Base-by-base conservation (phyloP, 2,329 filamentous ascomycete genomes). In the Trichoderma asperellum region DNA sequence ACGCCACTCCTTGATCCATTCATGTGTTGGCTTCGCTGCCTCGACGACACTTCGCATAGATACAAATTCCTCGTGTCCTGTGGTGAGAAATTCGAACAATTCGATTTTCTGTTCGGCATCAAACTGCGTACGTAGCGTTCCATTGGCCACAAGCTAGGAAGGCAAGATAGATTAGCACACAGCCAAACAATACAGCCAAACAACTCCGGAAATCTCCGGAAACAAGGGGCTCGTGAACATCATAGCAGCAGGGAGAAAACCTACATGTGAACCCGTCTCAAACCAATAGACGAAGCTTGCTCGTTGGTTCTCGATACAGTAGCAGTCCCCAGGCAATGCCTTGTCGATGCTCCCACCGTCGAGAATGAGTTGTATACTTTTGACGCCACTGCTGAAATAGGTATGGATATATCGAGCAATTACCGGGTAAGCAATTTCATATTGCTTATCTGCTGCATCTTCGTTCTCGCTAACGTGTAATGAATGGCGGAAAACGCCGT, bases 251-350 rank as follows among this genome's bases (percentile, higher is more conserved):
- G n/a, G 32, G 8, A 35, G 21, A 52, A 14, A 58, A 84, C 88
- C 80, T 84, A 95, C 92, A 77, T 96, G 93, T 70, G 91, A 92
- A 64, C 91, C 91, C 71, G 91, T 93, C 63, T 92, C 88, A 76
- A 95, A 97, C 88, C 92, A 96, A 77, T 97, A 96, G 5, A 96
- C 91, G 69, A 98, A 88, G 75, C 89, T 96, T 32, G 93, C 89
- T 75, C 89, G 92, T 29, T 83, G 82, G 76, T 92, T 93, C 74
- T 93, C 91, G 27, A 97, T 90, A 73, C 90, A 90, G 75, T 92
- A 89, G 57, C 88, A 88, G 59, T 90, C 89, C 68, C 86, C 87
- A 1, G 86, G 83, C 43, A 92, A 78, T 11, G 84, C 81, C 62
- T 83, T 84, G 72, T 91, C 88, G 0, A 80, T 80, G 1, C 82